phyloP scores from a whole-genome alignment of 345 rosid species.

The Trapa incisa region DNA sequence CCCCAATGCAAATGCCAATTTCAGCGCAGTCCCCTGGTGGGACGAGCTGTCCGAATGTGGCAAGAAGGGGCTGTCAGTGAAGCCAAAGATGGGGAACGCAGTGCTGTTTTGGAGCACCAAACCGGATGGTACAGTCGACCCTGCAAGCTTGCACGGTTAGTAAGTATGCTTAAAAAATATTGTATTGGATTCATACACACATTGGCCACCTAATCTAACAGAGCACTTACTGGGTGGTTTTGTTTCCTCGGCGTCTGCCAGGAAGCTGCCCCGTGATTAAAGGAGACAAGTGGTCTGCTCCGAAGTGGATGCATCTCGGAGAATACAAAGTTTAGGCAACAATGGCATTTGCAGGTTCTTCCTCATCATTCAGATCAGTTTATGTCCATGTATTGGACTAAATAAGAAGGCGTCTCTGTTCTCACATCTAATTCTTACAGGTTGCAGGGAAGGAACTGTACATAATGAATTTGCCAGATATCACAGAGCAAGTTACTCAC shows the following conservation, averaged over 20 bases:
- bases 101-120: conserved; percentile 18
- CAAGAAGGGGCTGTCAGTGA: conserved; percentile 13
- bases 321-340: conserved; percentile 2
- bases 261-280: conserved; percentile 18
- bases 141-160: conserved; percentile 16
- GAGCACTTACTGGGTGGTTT: neutral
- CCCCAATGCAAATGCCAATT: conserved; percentile 12
- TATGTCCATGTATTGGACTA: neutral
- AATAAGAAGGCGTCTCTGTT: neutral
- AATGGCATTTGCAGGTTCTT: neutral
- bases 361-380: neutral
- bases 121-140: conserved; percentile 14
- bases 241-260: neutral
- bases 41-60: conserved; percentile 18
- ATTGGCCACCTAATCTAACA: neutral
- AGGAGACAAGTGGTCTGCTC: conserved; percentile 20
- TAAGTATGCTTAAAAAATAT: neutral
- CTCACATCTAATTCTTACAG: neutral
- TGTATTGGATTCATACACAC: neutral
- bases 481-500: neutral
- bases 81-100: conserved; percentile 20
- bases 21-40: conserved; percentile 22
- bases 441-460: neutral
- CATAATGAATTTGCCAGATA: neutral
- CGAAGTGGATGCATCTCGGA: conserved; percentile 16